Evolutionary conservation across 2,329 filamentous ascomycete genomes (phyloP).

Genomic region (Aspergillus proliferans): DNA sequence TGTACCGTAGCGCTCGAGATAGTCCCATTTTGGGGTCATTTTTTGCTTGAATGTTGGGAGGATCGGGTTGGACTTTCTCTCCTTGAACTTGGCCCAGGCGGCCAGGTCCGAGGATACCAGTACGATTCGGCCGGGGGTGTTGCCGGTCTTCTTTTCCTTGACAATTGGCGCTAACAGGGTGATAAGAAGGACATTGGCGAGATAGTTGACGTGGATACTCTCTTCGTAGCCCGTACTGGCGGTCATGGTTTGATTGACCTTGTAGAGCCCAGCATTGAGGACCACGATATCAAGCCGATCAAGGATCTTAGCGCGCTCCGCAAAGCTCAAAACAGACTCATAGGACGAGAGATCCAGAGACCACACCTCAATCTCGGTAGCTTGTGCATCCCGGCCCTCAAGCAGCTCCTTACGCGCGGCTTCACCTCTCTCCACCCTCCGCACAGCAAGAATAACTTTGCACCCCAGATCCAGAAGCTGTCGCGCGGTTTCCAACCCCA

Average conservation of each 20-base stretch:
- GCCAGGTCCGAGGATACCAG: background rate
- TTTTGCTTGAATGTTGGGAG: slow-evolving; percentile 6
- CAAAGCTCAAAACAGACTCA: slow-evolving; percentile 41
- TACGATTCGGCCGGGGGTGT: background rate
- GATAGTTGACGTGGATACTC: slow-evolving; percentile 35
- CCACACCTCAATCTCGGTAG: slow-evolving; percentile 44
- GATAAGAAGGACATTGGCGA: slow-evolving; percentile 23
- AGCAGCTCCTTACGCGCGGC: slow-evolving; percentile 31
- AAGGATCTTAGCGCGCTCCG: slow-evolving; percentile 27
- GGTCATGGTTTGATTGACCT: slow-evolving; percentile 10
- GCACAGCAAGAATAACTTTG: slow-evolving; percentile 45
- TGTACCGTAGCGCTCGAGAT: slow-evolving; percentile 5
- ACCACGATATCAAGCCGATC: slow-evolving; percentile 40
- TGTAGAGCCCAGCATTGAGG: slow-evolving; percentile 39
- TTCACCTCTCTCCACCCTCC: slow-evolving; percentile 40
- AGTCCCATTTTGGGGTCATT: background rate
- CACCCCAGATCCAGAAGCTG: slow-evolving; percentile 39
- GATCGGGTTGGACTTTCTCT: slow-evolving; percentile 4
- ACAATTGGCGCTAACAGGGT: slow-evolving; percentile 16
- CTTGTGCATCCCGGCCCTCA: slow-evolving; percentile 15
- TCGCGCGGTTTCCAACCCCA: slow-evolving; percentile 42
- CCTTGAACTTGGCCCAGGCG: slow-evolving; percentile 3
- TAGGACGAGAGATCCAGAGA: slow-evolving; percentile 45
- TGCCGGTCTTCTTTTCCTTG: slow-evolving; percentile 6
- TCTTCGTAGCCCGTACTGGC: slow-evolving; percentile 8